Percentiles rank a stretch among this genome's conserved stretches.
Conservation (phyloP, 108 stramenopile genomes). For the Fragilariopsis cylindrus region DNA sequence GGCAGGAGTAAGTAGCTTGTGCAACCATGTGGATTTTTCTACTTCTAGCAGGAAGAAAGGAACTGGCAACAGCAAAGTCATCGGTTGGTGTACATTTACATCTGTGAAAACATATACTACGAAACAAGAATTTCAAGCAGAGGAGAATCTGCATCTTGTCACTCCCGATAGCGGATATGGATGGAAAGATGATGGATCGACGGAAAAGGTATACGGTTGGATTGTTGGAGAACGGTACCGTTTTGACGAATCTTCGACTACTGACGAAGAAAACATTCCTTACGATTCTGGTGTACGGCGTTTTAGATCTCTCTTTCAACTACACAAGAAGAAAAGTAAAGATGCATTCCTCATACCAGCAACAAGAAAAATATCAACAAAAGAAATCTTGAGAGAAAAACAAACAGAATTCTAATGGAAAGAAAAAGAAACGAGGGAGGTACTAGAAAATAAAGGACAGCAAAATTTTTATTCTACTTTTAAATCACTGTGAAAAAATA, state of each 20-base stretch:
- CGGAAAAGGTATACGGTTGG: slow-evolving; percentile 65
- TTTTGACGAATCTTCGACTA: slow-evolving; percentile 5
- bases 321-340: not conserved
- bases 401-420: not conserved
- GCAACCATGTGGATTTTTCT: slow-evolving; percentile 27
- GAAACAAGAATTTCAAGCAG: slow-evolving; percentile 49
- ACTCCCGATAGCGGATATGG: slow-evolving; percentile 54
- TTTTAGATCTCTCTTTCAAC: slow-evolving; percentile 46
- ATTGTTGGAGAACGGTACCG: slow-evolving; percentile 43
- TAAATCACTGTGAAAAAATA: too few species aligned
- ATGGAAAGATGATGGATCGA: slow-evolving; percentile 56
- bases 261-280: not conserved
- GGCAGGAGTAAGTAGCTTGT: slow-evolving; percentile 49
- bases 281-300: slow-evolving; percentile 29
- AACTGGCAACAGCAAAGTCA: slow-evolving; percentile 7
- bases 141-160: slow-evolving; percentile 60
- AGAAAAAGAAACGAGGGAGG: slow-evolving; percentile 16
- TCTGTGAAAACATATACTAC: slow-evolving; percentile 42
- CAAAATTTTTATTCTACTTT: too few species aligned
- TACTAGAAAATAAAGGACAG: not conserved
- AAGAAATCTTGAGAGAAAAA: not conserved
- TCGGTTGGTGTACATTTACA: slow-evolving; percentile 65
- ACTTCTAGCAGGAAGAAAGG: not conserved
- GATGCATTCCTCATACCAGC: not conserved
- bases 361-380: not conserved